A percentile compares a stretch with the other conserved stretches of the same genome.
These are phyloP conservation scores for Pecoramyces ruminantium DNA, from an alignment of 192 early-diverging fungal species.

Conservation along the genomic window DNA sequence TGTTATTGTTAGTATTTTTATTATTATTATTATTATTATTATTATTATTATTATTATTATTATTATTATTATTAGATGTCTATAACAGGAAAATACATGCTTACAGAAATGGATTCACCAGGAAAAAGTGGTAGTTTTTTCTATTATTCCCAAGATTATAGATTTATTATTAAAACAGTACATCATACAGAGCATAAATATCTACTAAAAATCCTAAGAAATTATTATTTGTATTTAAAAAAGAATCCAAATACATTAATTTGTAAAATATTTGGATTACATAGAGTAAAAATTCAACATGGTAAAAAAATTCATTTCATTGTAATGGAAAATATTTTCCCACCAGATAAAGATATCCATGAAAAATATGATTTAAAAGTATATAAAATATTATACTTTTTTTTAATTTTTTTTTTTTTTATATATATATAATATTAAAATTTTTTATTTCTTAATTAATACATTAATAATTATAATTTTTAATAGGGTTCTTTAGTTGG, in stretches of 20 bases:
- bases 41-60: background rate
- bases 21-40: no score
- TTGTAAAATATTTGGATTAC: slow-evolving; percentile 86
- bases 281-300: slow-evolving; percentile 86
- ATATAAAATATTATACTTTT: no score
- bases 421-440: no score
- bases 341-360: slow-evolving; percentile 91
- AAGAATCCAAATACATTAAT: slow-evolving; percentile 82
- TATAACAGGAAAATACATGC: slow-evolving; percentile 87
- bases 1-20: no score
- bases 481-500: slow-evolving; percentile 68
- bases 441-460: no score
- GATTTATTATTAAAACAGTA: slow-evolving; percentile 98
- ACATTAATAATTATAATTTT: no score
- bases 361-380: slow-evolving; percentile 84
- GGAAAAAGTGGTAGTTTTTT: slow-evolving; percentile 95
- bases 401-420: no score
- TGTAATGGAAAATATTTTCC: slow-evolving; percentile 98
- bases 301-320: slow-evolving; percentile 94
- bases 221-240: slow-evolving; percentile 82
- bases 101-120: slow-evolving; percentile 86
- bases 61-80: slow-evolving; percentile 34
- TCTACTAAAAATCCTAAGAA: slow-evolving; percentile 62
- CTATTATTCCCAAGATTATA: slow-evolving; percentile 94
- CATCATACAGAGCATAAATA: slow-evolving; percentile 90